Base-by-base conservation (phyloP, 2,329 filamentous ascomycete genomes). In the Ceratocystis cubensis region DNA sequence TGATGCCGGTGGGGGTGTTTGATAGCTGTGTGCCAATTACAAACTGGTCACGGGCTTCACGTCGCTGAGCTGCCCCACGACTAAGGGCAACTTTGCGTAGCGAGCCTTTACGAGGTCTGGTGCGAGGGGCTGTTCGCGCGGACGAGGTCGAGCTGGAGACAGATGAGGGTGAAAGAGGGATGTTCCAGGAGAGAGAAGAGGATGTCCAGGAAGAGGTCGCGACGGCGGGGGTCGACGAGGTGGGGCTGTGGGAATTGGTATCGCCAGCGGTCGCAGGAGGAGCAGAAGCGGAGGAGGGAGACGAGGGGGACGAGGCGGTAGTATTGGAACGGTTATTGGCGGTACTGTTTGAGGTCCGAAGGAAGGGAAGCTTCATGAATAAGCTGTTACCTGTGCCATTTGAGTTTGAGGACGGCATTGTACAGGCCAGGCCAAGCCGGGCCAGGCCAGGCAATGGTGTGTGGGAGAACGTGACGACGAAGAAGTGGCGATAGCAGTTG, bases 61-160 rank as follows among this genome's bases (percentile, higher is more conserved):
- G 65, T 68, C 82, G 80, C 74, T 83, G 85, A 65, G 81, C 56
- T 17, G 56, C 84, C 69, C 87, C 87, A 69, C 88, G 88, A 17
- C 90, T 89, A 20, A 96, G 79, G 30, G 91, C 91, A 10, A 89
- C 90, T 76, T 96, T 96, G 68, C 92, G 84, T 74, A 96, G 79
- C 10, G 92, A 96, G 3, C 91, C 91, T 73, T 88, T 89, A 68
- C 92, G 84, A 41, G 61, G 64, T 22, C 67, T 61, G n/a, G 66
- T 65, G 25, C 66, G 66, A 41, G 65, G 45, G 22, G 53, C 33
- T 8, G 64, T 44, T 41, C 50, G 53, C 3, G 64, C 48, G 25
- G 64, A 48, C 5, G 64, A 61, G 53, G 56, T 10, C 28, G 56
- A 17, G 56, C 15, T 37, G 10, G 56, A 59, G 56, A 30, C 28